Conservation (phyloP, 345 rosid genomes). For the Adansonia digitata region DNA sequence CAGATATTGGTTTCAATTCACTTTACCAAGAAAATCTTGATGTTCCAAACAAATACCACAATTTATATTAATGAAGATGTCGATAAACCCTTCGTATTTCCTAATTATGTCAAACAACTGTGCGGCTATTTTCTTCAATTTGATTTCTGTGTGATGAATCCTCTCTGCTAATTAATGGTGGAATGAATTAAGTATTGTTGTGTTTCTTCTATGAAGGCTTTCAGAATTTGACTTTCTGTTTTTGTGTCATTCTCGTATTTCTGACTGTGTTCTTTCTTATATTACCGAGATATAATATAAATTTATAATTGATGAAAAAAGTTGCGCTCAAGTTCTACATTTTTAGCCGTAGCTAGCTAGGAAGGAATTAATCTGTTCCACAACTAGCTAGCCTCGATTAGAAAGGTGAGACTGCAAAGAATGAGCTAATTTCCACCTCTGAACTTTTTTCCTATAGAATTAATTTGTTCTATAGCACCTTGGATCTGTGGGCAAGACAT, state of each 20-base stretch:
- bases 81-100: neutral
- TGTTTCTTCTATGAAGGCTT: constrained; percentile 5
- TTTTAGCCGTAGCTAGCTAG: neutral
- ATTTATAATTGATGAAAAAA: neutral
- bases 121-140: constrained; percentile 9
- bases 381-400: neutral
- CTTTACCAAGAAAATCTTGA: constrained; percentile 19
- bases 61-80: constrained; percentile 21
- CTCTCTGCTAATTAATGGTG: neutral
- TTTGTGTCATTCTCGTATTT: neutral
- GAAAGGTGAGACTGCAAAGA: neutral
- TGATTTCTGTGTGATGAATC: constrained; percentile 6
- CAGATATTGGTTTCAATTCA: constrained; percentile 16
- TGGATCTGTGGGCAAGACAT: neutral
- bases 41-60: constrained; percentile 17
- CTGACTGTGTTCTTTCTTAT: neutral
- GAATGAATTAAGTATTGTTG: neutral
- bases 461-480: neutral
- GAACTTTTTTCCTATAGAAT: neutral
- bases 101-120: constrained; percentile 1
- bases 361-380: neutral
- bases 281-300: neutral
- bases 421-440: neutral
- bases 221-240: constrained; percentile 5
- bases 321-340: neutral